Percentiles rank a stretch among this genome's conserved stretches.
Evolutionary conservation across 371 early-diverging fungal genomes (phyloP).

Genomic region (Mortierella sp.): DNA sequence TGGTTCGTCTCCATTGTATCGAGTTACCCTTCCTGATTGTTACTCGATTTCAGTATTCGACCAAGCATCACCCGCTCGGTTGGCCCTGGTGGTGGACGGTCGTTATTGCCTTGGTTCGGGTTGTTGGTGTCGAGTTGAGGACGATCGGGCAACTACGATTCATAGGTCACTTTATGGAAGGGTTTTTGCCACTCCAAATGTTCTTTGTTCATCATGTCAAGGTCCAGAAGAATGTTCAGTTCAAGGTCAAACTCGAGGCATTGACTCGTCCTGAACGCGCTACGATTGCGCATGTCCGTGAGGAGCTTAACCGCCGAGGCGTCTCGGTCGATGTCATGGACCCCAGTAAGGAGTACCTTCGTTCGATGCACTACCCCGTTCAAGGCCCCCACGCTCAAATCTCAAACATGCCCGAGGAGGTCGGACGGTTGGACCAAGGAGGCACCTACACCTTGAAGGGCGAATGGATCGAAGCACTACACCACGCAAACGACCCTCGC

Average conservation of each 20-base stretch:
- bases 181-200: not conserved
- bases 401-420: slow-evolving; percentile 35
- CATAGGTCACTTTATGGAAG: slow-evolving; percentile 4
- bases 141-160: slow-evolving; percentile 21
- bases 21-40: slow-evolving; percentile 27
- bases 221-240: slow-evolving; percentile 20
- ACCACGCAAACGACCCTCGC: slow-evolving; percentile 13
- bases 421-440: slow-evolving; percentile 11
- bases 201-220: slow-evolving; percentile 12
- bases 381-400: slow-evolving; percentile 10
- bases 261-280: slow-evolving; percentile 24
- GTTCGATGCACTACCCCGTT: slow-evolving; percentile 26
- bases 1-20: slow-evolving; percentile 26
- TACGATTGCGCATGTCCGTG: slow-evolving; percentile 13
- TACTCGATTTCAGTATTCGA: slow-evolving; percentile 21
- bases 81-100: slow-evolving; percentile 32
- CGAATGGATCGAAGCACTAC: slow-evolving; percentile 31
- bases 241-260: slow-evolving; percentile 17
- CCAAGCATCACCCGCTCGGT: slow-evolving; percentile 19
- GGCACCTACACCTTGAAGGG: slow-evolving; percentile 19
- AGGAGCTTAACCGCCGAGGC: not conserved
- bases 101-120: slow-evolving; percentile 18
- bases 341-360: slow-evolving; percentile 20
- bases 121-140: slow-evolving; percentile 3
- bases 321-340: slow-evolving; percentile 15